Evolutionary conservation across 139 green algal genomes (phyloP).

Genomic region (Ettlia oleoabundans): DNA sequence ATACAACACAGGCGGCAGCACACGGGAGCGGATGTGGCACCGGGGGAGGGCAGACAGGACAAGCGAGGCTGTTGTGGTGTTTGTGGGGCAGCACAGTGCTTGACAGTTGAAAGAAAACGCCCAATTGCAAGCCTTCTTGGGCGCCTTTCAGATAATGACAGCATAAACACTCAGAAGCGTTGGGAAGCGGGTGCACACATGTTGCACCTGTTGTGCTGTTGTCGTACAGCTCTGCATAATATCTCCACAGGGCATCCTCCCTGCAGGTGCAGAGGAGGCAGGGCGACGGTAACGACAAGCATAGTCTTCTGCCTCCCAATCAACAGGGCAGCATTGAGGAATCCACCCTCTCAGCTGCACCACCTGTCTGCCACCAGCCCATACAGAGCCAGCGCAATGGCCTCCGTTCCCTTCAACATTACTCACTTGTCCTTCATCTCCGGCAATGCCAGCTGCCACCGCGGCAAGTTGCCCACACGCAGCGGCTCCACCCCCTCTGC

Average conservation of each 20-base stretch:
- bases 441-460: conserved; percentile 14
- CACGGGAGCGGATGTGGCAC: too few relatives aligned
- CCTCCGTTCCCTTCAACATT: too few relatives aligned
- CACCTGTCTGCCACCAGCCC: too few relatives aligned
- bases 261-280: not conserved
- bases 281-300: not conserved
- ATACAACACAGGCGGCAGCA: too few relatives aligned
- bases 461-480: not conserved
- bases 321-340: too few relatives aligned
- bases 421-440: conserved; percentile 2
- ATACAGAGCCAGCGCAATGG: too few relatives aligned
- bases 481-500: conserved; percentile 8
- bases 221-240: not conserved
- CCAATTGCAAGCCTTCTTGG: too few relatives aligned
- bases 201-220: conserved; percentile 16
- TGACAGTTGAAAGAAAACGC: too few relatives aligned
- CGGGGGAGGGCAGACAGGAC: too few relatives aligned
- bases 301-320: not conserved
- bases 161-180: not conserved
- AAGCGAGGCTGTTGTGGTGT: too few relatives aligned
- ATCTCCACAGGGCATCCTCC: conserved; percentile 10
- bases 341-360: too few relatives aligned
- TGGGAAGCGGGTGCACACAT: not conserved
- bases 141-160: not conserved
- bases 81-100: too few relatives aligned